phyloP scores from a whole-genome alignment of 345 rosid species.

The Populus pruinosa region DNA sequence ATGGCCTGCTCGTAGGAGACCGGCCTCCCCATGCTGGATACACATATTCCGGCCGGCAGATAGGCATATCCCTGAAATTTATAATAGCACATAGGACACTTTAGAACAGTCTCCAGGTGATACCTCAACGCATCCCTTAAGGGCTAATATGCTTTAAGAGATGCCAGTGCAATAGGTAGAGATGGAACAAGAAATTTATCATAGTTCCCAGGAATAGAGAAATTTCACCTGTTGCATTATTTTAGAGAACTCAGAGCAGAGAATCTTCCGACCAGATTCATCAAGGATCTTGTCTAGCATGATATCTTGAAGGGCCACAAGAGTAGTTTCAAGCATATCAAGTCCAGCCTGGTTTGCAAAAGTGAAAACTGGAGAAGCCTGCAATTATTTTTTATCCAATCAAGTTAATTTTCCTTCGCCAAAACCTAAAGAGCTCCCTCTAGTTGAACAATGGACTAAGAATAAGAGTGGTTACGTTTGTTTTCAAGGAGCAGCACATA shows the following conservation, averaged over 20 bases:
- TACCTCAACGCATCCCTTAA: no score
- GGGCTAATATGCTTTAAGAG: neutral
- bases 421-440: neutral
- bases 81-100: neutral
- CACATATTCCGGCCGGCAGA: constrained; percentile 78
- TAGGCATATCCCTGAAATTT: constrained; percentile 75
- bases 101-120: neutral
- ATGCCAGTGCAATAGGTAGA: no score
- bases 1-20: constrained; percentile 82
- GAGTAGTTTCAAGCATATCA: constrained; percentile 97
- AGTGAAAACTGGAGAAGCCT: constrained; percentile 79
- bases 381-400: constrained; percentile 17
- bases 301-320: constrained; percentile 88
- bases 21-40: constrained; percentile 96
- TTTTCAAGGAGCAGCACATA: constrained; percentile 83
- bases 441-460: neutral
- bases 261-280: constrained; percentile 68
- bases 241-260: constrained; percentile 77
- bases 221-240: constrained; percentile 83
- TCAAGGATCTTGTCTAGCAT: constrained; percentile 83
- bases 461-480: constrained; percentile 40
- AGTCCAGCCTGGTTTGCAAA: constrained; percentile 94
- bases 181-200: neutral
- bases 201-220: neutral
- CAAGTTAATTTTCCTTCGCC: neutral